phyloP scores from a whole-genome alignment of 257 asterid species.

The Paulownia fortunei region DNA sequence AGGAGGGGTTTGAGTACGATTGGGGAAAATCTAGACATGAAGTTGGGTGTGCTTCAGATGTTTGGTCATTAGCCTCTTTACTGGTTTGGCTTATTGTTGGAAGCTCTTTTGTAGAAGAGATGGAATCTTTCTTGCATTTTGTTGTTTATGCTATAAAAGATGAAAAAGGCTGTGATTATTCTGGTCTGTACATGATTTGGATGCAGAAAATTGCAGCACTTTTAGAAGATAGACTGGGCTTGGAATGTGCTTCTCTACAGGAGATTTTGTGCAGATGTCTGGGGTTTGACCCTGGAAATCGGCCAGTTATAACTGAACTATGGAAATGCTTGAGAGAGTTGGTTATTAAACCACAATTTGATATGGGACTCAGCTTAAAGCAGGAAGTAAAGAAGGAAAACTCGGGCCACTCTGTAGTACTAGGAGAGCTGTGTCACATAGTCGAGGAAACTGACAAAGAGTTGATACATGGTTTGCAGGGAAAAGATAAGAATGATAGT shows the following conservation, averaged over 20 bases:
- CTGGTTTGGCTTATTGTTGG: constrained; percentile 66
- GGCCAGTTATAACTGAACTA: constrained; percentile 64
- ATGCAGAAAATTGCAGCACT: constrained; percentile 48
- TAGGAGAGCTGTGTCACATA: constrained; percentile 55
- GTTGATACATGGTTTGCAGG: constrained; percentile 28
- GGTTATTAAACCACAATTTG: constrained; percentile 49
- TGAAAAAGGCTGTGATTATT: constrained; percentile 42
- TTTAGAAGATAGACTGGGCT: constrained; percentile 53
- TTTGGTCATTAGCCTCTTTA: constrained; percentile 81
- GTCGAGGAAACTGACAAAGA: constrained; percentile 38
- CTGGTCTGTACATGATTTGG: constrained; percentile 55
- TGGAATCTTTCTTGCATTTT: constrained; percentile 42
- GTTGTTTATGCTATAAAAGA: constrained; percentile 38
- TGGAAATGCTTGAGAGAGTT: constrained; percentile 70
- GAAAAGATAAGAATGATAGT: constrained; percentile 35
- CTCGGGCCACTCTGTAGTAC: constrained; percentile 42
- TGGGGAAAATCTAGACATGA: constrained; percentile 36
- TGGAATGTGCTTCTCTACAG: constrained; percentile 38
- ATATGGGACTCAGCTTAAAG: constrained; percentile 37
- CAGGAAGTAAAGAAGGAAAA: constrained; percentile 32
- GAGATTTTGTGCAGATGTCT: constrained; percentile 65
- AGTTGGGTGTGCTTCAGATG: constrained; percentile 72
- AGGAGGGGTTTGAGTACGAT: constrained; percentile 45
- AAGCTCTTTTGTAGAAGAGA: constrained; percentile 53
- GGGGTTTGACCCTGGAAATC: constrained; percentile 54